These are phyloP conservation scores for Fraxinus velutina DNA, from an alignment of 305 asterid genomes.

Conservation along the genomic window DNA sequence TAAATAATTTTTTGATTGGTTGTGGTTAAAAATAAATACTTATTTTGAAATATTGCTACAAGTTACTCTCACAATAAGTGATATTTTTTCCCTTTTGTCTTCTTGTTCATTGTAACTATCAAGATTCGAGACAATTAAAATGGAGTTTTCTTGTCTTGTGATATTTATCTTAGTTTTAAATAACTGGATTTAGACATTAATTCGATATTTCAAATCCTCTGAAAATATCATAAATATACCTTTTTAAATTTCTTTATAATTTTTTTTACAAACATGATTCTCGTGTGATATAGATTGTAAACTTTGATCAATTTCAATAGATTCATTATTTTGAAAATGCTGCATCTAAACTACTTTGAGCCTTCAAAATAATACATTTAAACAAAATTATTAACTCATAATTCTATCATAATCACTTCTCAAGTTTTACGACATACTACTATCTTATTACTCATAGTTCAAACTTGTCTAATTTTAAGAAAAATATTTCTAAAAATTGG, in stretches of 20 bases:
- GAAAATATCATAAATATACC: too few relatives aligned
- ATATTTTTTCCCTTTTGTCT: neutral
- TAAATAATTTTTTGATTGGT: neutral
- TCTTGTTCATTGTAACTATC: neutral
- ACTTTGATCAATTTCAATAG: too few relatives aligned
- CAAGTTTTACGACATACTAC: neutral
- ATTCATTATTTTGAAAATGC: too few relatives aligned
- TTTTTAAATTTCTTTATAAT: too few relatives aligned
- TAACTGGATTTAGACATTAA: neutral
- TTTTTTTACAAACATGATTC: too few relatives aligned
- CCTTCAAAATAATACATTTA: too few relatives aligned
- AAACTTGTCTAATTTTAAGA: neutral
- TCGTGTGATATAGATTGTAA: too few relatives aligned
- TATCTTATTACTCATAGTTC: neutral
- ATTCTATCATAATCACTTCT: neutral
- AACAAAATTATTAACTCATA: neutral
- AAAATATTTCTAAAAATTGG: too few relatives aligned
- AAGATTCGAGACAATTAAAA: neutral
- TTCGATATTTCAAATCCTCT: neutral
- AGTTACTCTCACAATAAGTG: neutral
- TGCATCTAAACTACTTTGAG: neutral
- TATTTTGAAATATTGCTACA: neutral
- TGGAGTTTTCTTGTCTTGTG: neutral
- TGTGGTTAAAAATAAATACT: neutral
- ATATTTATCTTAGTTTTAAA: neutral